phyloP scores from a whole-genome alignment of 441 rosid species.

The Raphanus hybrid region DNA sequence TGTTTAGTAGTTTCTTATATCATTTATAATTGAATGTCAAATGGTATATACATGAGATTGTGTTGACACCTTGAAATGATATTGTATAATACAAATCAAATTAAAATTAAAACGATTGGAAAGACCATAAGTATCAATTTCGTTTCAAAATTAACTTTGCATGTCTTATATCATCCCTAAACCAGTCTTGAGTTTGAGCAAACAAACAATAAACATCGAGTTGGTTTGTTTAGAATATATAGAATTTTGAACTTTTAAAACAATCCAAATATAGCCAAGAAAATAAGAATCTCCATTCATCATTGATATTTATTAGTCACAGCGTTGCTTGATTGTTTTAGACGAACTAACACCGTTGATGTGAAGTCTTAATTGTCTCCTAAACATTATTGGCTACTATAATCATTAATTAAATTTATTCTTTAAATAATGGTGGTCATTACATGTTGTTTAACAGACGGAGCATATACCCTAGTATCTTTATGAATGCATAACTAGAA shows the following conservation, averaged over 20 bases:
- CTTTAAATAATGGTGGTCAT: neutral
- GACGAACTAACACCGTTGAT: constrained; percentile 16
- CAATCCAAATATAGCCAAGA: neutral
- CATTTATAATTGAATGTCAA: constrained; percentile 10
- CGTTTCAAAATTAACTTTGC: neutral
- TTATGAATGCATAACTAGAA: neutral
- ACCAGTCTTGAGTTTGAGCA: neutral
- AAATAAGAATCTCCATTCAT: constrained; percentile 2
- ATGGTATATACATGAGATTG: neutral
- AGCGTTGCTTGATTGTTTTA: constrained; percentile 24
- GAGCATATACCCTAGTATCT: neutral
- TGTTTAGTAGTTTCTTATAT: constrained; percentile 1
- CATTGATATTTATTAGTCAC: constrained; percentile 11
- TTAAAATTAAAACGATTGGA: neutral
- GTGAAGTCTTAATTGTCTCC: constrained; percentile 25
- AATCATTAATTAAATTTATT: neutral
- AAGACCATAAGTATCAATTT: neutral
- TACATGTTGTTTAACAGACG: neutral
- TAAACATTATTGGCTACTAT: neutral
- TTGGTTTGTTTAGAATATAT: neutral
- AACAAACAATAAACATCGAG: neutral
- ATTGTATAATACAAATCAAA: neutral
- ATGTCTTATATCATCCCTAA: neutral
- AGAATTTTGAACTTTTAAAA: neutral
- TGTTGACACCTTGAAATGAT: neutral